Evolutionary conservation across 768 basidiomycete genomes (phyloP), one percentile per base, ranked within the genome.

Genomic region (Lactarius psammicola): DNA sequence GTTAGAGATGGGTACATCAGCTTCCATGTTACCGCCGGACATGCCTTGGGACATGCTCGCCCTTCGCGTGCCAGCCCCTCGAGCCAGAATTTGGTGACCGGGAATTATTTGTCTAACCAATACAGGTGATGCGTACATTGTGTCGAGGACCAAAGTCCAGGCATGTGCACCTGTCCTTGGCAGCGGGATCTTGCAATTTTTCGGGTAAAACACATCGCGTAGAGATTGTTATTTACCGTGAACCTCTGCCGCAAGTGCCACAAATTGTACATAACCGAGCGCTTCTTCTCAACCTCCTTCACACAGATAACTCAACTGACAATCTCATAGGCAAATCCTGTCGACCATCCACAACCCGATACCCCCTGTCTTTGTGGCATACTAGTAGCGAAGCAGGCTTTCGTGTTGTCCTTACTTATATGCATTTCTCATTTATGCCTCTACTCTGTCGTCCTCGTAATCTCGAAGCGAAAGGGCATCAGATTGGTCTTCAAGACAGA

Each of bases 401-500:
- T 99, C 46, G 90, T 97, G 62, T 96, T 99, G 11, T 96, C 96
- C 59, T 98, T 98, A 96, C 89, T 94, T 26, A 88, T 99, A 58
- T 92, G 95, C 17, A 88, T 99, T 5, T 97, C 95, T 20, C 86
- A 93, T 74, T 92, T 99, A 78, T 87, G 87, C 67, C 88, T 99
- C 42, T 88, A 86, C 71, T 96, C 95, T 73, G 91, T 98, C 71
- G 95, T 98, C 69, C 87, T 99, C 64, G 95, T 98, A 71, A 92
- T 99, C 63, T 98, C 95, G 28, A 92, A 93, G 71, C 92, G 95
- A 75, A 98, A 98, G 74, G 97, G 97, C 51, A 98, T 98, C 74
- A 98, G 97, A 0, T 87, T 99, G 60, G 97, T 98, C 30, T 99
- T 99, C 86, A 98, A 98, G 80, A 98, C 97, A 40, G 97, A 98